Conservation (phyloP, 495 filamentous ascomycete species). For the Neurospora intermedia region DNA sequence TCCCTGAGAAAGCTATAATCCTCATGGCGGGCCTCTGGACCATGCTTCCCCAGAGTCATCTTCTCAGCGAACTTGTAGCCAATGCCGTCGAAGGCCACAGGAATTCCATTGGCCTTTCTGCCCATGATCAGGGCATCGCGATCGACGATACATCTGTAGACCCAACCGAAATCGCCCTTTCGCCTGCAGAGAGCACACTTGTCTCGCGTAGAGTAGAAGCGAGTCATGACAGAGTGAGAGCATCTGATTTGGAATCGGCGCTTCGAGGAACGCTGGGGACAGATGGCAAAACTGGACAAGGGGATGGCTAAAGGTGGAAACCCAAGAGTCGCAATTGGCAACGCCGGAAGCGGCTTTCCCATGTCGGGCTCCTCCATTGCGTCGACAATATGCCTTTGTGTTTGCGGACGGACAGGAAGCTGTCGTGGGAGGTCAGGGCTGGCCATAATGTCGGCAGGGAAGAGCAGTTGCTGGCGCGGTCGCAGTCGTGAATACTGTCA, state of each 20-base stretch:
- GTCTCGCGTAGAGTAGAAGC: conserved; percentile 33
- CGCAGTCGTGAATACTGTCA: not conserved
- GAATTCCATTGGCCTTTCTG: conserved; percentile 17
- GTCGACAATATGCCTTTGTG: not conserved
- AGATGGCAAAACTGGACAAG: conserved; percentile 5
- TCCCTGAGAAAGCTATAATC: conserved; percentile 35
- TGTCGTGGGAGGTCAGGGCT: not conserved
- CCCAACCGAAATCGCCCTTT: conserved; percentile 45
- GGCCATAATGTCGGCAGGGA: not conserved
- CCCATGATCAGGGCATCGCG: conserved; percentile 33
- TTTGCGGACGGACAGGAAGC: not conserved
- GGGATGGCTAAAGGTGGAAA: conserved; percentile 1
- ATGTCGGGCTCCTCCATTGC: not conserved
- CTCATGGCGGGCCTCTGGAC: conserved; percentile 26
- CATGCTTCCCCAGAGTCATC: conserved; percentile 21
- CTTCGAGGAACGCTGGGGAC: not conserved
- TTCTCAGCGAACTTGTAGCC: conserved; percentile 10
- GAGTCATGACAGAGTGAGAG: conserved; percentile 50
- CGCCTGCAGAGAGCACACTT: conserved; percentile 43
- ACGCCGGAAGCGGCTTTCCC: not conserved
- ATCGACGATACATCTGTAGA: conserved; percentile 58
- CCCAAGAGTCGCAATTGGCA: not conserved
- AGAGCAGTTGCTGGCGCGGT: not conserved
- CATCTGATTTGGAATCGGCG: conserved; percentile 31
- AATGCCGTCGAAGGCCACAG: conserved; percentile 23